Base-by-base conservation (phyloP, 2,329 filamentous ascomycete genomes). In the Venturia pyrina region DNA sequence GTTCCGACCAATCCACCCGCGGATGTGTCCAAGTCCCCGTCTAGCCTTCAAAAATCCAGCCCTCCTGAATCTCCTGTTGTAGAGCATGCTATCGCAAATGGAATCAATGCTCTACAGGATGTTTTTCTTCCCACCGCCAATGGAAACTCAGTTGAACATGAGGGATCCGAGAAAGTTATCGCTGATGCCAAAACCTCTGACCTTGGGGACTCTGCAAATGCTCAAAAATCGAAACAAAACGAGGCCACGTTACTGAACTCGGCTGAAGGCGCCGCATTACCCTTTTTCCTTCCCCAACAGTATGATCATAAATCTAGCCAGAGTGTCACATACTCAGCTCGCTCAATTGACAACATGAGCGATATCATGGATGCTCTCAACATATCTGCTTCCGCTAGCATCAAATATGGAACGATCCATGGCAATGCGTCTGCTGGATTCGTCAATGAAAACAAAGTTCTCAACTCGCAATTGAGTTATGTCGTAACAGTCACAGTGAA, bases 321-420 rank as follows among this genome's bases (percentile, higher is more conserved):
- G 63, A 73, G 70, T 43, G 72, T 74, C 15, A 73, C 72, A 24
- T 73, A 72, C 64, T 73, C 70, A 13, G 73, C 72, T 5, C 68
- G 71, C 6, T 70, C 71, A 5, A 73, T 74, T 21, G 73, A 75
- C 66, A 75, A 75, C 65, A 69, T 74, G 11, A 74, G 72, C 59
- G 76, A 78, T 59, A 75, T 78, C 63, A 75, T 75, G 66, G 75
- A 77, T 66, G 72, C 74, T 5, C 72, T 77, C 60, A 78, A 77
- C 68, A 76, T 78, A 37, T 76, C 75, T 0, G 73, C 75, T 5
- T 73, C 73, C 10, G 71, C 73, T 66, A 74, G 74, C 5, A 77
- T 78, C 62, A 77, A 76, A 65, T 75, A 75, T 65, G 75, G 75
- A 1, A 75, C 72, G 7, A 74, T 76, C 60, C 73, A 75, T 44